Conservation (phyloP, 805 yeast species). For the Blastobotrys peoriensis region DNA sequence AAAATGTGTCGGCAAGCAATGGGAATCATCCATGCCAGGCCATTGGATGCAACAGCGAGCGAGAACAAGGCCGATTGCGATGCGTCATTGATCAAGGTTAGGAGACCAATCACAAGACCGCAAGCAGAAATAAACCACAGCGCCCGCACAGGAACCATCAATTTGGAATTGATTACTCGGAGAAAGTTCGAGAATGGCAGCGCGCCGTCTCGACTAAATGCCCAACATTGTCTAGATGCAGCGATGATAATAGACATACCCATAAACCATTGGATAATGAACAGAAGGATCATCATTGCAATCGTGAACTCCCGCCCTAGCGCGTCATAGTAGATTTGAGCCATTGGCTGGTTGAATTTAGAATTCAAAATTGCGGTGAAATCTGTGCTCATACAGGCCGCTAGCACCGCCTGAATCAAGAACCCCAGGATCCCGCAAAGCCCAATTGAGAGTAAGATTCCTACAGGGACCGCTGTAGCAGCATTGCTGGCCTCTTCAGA, state of each 20-base stretch:
- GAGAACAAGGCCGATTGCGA: slow-evolving; percentile 69
- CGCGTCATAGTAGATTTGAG: slow-evolving; percentile 57
- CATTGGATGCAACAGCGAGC: slow-evolving; percentile 55
- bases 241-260: slow-evolving; percentile 59
- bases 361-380: slow-evolving; percentile 1
- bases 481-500: slow-evolving; percentile 66
- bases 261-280: slow-evolving; percentile 60
- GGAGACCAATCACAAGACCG: slow-evolving; percentile 41
- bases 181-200: slow-evolving; percentile 54
- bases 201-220: slow-evolving; percentile 72
- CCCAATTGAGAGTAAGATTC: slow-evolving; percentile 54
- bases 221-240: slow-evolving; percentile 66
- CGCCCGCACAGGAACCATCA: slow-evolving; percentile 61
- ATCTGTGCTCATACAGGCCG: slow-evolving; percentile 36
- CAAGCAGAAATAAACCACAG: slow-evolving; percentile 44
- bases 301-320: slow-evolving; percentile 62
- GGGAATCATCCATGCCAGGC: slow-evolving; percentile 59
- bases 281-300: slow-evolving; percentile 53
- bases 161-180: slow-evolving; percentile 43
- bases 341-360: slow-evolving; percentile 43
- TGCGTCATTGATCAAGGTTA: slow-evolving; percentile 50
- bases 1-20: slow-evolving; percentile 45
- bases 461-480: slow-evolving; percentile 56
- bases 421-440: slow-evolving; percentile 57
- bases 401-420: slow-evolving; percentile 45